Percentiles rank a stretch among this genome's conserved stretches.
These are phyloP conservation scores for Blastobotrys serpentis DNA, from an alignment of 1,139 yeast species.

Conservation along the genomic window DNA sequence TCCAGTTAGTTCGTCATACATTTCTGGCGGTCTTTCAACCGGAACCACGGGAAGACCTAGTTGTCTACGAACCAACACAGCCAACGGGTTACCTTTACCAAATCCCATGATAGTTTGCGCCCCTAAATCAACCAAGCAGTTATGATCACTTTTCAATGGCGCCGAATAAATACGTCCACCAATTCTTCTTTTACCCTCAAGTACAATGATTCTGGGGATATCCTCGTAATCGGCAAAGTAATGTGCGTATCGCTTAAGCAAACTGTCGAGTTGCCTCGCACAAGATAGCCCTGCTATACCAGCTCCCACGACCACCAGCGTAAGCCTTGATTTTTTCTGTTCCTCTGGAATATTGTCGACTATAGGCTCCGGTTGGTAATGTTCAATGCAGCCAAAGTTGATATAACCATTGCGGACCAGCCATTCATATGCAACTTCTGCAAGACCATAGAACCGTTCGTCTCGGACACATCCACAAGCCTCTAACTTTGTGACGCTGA, in stretches of 20 bases:
- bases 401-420: constrained; percentile 45
- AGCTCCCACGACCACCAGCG: constrained; percentile 44
- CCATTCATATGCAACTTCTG: constrained; percentile 46
- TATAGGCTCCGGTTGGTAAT: constrained; percentile 26
- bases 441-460: constrained; percentile 42
- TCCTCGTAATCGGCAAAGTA: constrained; percentile 41
- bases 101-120: constrained; percentile 45
- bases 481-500: constrained; percentile 43
- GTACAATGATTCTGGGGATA: constrained; percentile 40
- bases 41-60: constrained; percentile 42
- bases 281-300: constrained; percentile 46
- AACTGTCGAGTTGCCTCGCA: constrained; percentile 44
- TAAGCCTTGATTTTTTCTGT: constrained; percentile 38
- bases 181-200: constrained; percentile 44
- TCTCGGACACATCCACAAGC: constrained; percentile 47
- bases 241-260: constrained; percentile 39
- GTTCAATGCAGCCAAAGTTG: constrained; percentile 44
- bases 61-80: constrained; percentile 42
- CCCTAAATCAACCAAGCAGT: constrained; percentile 41
- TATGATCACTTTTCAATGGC: constrained; percentile 32
- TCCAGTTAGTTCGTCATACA: constrained; percentile 38
- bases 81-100: constrained; percentile 45
- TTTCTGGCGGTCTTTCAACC: constrained; percentile 35
- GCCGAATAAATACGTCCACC: constrained; percentile 47
- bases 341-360: constrained; percentile 26